These are phyloP conservation scores for Saturnispora gosingensis DNA, from an alignment of 805 yeast species.

Conservation along the genomic window DNA sequence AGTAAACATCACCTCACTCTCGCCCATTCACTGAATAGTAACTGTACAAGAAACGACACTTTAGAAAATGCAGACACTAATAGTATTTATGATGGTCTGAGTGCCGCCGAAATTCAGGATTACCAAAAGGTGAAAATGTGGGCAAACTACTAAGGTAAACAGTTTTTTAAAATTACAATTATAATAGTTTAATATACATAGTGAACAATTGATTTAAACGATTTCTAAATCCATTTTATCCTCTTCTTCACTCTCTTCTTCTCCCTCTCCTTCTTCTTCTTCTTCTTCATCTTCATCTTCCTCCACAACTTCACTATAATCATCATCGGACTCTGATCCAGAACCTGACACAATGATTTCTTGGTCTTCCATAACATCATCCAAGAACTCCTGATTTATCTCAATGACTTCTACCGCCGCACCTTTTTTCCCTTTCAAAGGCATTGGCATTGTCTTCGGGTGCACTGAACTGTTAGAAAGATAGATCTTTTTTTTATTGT, in stretches of 20 bases:
- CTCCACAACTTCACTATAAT: background rate
- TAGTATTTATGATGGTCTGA: slow-evolving; percentile 5
- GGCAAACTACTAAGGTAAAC: slow-evolving; percentile 3
- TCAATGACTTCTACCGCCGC: slow-evolving; percentile 1
- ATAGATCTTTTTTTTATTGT: background rate
- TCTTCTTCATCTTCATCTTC: slow-evolving; percentile 2
- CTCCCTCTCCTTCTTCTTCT: slow-evolving; percentile 1
- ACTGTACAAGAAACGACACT: background rate
- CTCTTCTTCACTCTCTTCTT: slow-evolving; percentile 6
- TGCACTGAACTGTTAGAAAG: background rate
- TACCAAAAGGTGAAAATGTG: slow-evolving; percentile 6
- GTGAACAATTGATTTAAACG: background rate
- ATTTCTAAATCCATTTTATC: slow-evolving; percentile 3
- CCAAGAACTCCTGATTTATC: background rate
- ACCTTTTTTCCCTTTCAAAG: background rate
- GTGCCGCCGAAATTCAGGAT: slow-evolving; percentile 7
- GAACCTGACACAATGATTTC: background rate
- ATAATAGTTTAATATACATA: background rate
- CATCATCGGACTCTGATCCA: background rate
- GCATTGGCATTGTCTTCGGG: background rate
- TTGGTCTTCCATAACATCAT: slow-evolving; percentile 3
- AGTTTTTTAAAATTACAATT: background rate
- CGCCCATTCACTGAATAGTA: background rate
- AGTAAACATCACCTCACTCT: background rate
- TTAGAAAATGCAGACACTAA: background rate